phyloP scores from a whole-genome alignment of 2,329 filamentous ascomycete species.

The Nemania sp. region DNA sequence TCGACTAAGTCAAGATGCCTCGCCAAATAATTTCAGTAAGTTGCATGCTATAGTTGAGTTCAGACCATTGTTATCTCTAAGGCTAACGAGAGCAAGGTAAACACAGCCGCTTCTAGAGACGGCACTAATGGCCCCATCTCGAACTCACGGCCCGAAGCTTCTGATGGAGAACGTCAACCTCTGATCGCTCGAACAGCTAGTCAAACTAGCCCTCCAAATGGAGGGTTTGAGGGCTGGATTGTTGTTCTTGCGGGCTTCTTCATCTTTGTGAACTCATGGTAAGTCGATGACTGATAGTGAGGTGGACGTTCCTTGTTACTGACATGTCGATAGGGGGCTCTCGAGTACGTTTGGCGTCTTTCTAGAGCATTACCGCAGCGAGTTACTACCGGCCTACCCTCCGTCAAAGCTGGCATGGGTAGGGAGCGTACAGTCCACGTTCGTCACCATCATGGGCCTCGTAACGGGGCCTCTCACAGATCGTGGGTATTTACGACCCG shows the following conservation, averaged over 20 bases:
- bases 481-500: conserved; percentile 1
- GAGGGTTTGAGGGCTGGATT: not conserved
- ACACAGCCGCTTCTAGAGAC: no score
- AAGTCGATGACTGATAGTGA: not conserved
- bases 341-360: conserved; percentile 2
- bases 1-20: no score
- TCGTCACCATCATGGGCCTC: not conserved
- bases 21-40: no score
- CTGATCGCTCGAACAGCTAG: not conserved
- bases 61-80: no score
- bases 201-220: not conserved
- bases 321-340: not conserved
- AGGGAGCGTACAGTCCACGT: not conserved
- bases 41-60: no score
- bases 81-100: no score
- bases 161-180: not conserved
- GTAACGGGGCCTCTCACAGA: not conserved
- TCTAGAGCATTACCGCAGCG: not conserved
- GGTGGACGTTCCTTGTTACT: not conserved
- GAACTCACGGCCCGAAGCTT: no score
- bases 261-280: conserved; percentile 8
- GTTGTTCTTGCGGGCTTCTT: not conserved
- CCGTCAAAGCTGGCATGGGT: conserved; percentile 1
- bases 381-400: not conserved
- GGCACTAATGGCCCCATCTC: no score